A percentile compares a stretch with the other conserved stretches of the same genome.
These are phyloP conservation scores for Colletotrichum gloeosporioides DNA, from an alignment of 2,329 filamentous ascomycete species.

Conservation along the genomic window DNA sequence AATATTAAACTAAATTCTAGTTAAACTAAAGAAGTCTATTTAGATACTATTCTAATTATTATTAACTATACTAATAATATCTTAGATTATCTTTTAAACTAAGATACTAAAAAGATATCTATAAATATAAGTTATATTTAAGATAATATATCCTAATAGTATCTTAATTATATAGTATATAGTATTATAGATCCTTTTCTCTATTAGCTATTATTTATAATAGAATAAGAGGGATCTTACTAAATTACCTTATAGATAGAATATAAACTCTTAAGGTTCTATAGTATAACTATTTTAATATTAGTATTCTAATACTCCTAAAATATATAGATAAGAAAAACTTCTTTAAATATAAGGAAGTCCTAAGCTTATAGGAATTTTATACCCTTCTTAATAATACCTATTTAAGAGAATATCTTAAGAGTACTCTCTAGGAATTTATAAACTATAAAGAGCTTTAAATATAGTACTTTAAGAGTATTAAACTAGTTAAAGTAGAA, in stretches of 20 bases:
- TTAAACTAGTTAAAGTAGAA: neutral
- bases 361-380: neutral
- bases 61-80: neutral
- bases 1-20: neutral
- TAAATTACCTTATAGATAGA: neutral
- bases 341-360: neutral
- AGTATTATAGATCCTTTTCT: neutral
- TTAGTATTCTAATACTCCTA: neutral
- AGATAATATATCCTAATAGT: neutral
- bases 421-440: neutral
- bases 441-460: neutral
- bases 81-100: neutral
- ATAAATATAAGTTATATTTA: neutral
- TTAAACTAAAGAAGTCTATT: neutral
- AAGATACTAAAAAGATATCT: neutral
- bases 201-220: neutral
- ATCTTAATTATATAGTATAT: neutral
- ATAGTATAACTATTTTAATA: neutral
- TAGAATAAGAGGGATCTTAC: neutral
- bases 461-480: neutral
- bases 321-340: neutral
- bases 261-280: neutral
- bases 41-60: neutral
- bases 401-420: neutral
- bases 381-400: neutral